Evolutionary conservation across 371 early-diverging fungal species (phyloP).

Genomic region (Haplosporangium sp.): DNA sequence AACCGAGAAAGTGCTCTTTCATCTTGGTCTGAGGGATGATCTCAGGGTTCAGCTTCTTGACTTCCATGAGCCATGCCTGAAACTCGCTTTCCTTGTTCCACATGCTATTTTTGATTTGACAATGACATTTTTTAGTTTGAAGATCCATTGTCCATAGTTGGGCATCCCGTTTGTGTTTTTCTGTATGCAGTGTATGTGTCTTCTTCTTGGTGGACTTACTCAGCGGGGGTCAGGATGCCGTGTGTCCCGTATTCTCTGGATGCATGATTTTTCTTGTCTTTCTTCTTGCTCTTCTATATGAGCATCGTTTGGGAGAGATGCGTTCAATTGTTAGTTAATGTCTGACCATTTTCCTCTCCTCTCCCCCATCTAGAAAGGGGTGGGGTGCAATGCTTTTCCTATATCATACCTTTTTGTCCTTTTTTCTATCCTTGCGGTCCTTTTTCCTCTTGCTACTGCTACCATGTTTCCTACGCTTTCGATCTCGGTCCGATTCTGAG

Average conservation of each 20-base stretch:
- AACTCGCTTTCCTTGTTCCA: slow-evolving; percentile 66
- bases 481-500: slow-evolving; percentile 41
- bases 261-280: slow-evolving; percentile 24
- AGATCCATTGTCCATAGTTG: no score
- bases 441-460: slow-evolving; percentile 35
- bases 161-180: no score
- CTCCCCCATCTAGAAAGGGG: neutral
- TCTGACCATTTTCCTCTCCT: no score
- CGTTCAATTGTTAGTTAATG: no score
- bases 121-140: neutral
- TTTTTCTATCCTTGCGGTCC: slow-evolving; percentile 47
- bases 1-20: slow-evolving; percentile 74
- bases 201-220: slow-evolving; percentile 21
- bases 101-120: slow-evolving; percentile 42
- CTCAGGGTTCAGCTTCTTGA: slow-evolving; percentile 72
- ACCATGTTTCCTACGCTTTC: slow-evolving; percentile 41
- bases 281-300: slow-evolving; percentile 47
- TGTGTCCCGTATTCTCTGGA: slow-evolving; percentile 42
- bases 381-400: no score
- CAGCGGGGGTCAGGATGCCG: slow-evolving; percentile 45
- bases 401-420: slow-evolving; percentile 37
- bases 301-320: neutral
- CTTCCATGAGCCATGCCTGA: slow-evolving; percentile 80
- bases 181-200: no score
- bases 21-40: slow-evolving; percentile 62